Evolutionary conservation across 2,329 filamentous ascomycete genomes (phyloP), one percentile per base, ranked within the genome.

Genomic region (Aspergillus sp.): DNA sequence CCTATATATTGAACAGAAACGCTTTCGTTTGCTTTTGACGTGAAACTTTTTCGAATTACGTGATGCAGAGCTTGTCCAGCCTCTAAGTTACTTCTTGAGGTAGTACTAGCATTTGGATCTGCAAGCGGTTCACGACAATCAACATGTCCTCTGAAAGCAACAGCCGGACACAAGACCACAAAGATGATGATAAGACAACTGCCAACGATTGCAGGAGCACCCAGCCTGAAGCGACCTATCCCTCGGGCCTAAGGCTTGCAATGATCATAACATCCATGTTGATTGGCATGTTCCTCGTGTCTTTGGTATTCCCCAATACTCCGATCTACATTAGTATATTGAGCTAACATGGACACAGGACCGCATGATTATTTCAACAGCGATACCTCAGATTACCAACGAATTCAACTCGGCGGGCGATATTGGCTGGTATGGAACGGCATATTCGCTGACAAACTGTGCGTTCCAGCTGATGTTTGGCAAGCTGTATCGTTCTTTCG

Each of bases 321-420:
- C 19, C 17, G 15, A 19, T 44, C 2, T 3, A 8, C 8, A 5
- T 5, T 5, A 5, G 32, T 11, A 13, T 36, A 36, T 36, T 8
- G n/a, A 53, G 7, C 38, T 44, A 21, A 41, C 36, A 7, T 5
- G 2, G 13, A 6, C 13, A 42, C 7, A 56, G 54, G 74, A 83
- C 50, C 83, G 83, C 54, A 73, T 87, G 8, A 69, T 69, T 36
- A 63, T 69, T 10, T 60, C 65, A 2, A 66, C 66, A 1, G 68
- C 68, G n/a, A 66, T 69, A n/a, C 68, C 68, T 15, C 38, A 58
- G 84, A 83, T 4, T 71, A 75, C 27, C 13, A 60, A 62, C 13
- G 56, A 52, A 19, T 53, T 59, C n/a, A 1, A 38, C 11, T 23
- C 25, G 3, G n/a, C 48, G 2, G 15, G 17, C 2, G 62, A 64